Base-by-base conservation (phyloP, 805 yeast species). In the Saccharomycopsis guyanensis region DNA sequence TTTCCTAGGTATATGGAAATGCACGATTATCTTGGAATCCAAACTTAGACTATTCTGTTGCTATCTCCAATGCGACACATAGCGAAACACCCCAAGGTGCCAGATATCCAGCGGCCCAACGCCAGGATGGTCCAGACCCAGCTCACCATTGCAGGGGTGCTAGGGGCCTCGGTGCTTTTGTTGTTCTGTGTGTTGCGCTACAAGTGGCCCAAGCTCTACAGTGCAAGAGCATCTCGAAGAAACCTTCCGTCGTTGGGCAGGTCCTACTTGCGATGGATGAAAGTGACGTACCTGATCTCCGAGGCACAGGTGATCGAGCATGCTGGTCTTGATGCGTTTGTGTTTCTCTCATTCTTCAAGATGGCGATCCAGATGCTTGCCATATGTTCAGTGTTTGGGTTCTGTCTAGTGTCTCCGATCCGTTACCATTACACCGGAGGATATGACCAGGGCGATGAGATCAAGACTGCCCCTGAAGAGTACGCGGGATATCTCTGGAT, bases 301-400 rank as follows among this genome's bases (percentile, higher is more conserved):
- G 97, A 91, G 55, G 70, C 75, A 13, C 88, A 87, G 48, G 75
- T 93, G 2, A 70, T 91, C 42, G 91, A 87, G 51, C 82, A 81
- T 57, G 96, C 97, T 2, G 98, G 98, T 0, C 65, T 91, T 38
- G 98, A 91, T 65, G 97, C 97, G 0, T 88, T 76, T 64, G 97
- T 93, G 40, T 91, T 86, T 58, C 65, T 91, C 27, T 88, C 88
- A 3, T 89, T 91, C 60, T 93, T 93, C 73, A 82, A 85, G 51
- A 86, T 88, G 85, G 76, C 93, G 51, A 85, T 89, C 41, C 77
- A 78, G 59, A 66, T 86, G 6, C 63, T 91, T 20, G 63, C 76
- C 2, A 64, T 75, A 1, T 81, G 88, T 57, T 73, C 86, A 40
- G 48, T 85, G 2, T 76, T 86, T 56, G 88, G 95, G 1, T 66